These are phyloP conservation scores for Fusarium papillatum DNA, from an alignment of 2,329 filamentous ascomycete genomes.

Conservation along the genomic window DNA sequence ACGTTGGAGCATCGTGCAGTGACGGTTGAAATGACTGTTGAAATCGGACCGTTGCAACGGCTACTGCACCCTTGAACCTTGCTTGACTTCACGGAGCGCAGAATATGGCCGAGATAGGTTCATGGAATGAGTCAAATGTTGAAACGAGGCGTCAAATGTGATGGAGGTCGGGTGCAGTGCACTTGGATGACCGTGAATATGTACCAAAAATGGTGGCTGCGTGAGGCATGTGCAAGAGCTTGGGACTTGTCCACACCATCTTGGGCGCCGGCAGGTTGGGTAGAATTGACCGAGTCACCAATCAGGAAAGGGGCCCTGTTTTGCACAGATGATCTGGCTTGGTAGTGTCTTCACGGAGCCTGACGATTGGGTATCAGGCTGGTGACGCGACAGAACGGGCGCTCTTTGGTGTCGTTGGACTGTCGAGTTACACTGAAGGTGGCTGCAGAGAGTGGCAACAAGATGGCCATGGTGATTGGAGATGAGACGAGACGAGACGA, in stretches of 20 bases:
- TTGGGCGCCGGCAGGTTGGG: slow-evolving; percentile 9
- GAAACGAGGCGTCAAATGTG: background rate
- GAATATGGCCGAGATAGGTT: background rate
- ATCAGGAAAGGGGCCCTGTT: slow-evolving; percentile 17
- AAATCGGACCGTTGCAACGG: background rate
- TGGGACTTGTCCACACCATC: slow-evolving; percentile 35
- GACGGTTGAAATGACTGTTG: background rate
- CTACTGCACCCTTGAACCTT: background rate
- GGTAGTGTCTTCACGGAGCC: slow-evolving; percentile 37
- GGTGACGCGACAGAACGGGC: slow-evolving; percentile 22
- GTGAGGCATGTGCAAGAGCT: slow-evolving; percentile 32
- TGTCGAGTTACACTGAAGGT: slow-evolving; percentile 18
- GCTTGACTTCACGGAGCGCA: background rate
- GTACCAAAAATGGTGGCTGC: slow-evolving; percentile 23
- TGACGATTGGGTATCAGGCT: slow-evolving; percentile 31
- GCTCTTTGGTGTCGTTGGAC: slow-evolving; percentile 22
- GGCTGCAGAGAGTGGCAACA: slow-evolving; percentile 31
- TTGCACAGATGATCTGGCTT: slow-evolving; percentile 12
- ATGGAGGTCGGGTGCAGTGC: background rate
- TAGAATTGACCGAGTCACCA: slow-evolving; percentile 11
- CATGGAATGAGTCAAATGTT: background rate
- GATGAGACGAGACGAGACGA: slow-evolving; percentile 7
- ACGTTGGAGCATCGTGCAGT: background rate
- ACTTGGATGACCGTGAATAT: slow-evolving; percentile 14
- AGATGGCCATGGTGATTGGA: slow-evolving; percentile 12